These are phyloP conservation scores for Exophiala calicioides DNA, from an alignment of 2,329 filamentous ascomycete species.

Conservation along the genomic window DNA sequence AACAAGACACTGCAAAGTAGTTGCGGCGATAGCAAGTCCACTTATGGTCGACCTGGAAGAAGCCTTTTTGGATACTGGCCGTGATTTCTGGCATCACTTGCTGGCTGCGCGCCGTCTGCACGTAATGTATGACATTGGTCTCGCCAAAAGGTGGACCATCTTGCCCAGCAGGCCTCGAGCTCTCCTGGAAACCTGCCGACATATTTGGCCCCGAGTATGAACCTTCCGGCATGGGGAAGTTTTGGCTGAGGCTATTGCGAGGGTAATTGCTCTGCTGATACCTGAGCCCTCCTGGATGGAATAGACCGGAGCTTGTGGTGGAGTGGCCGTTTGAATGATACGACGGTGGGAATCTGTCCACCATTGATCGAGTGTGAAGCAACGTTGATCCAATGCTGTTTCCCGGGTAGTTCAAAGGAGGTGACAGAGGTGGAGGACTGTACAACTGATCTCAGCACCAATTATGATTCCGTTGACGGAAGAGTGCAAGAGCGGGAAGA, in stretches of 20 bases:
- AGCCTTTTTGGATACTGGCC: slow-evolving; percentile 84
- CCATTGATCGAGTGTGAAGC: slow-evolving; percentile 45
- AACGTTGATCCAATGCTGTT: slow-evolving; percentile 22
- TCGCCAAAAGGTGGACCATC: slow-evolving; percentile 48
- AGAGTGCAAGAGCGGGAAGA: slow-evolving; percentile 9
- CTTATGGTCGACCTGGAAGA: slow-evolving; percentile 76
- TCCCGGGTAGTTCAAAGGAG: slow-evolving; percentile 23
- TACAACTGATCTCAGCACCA: slow-evolving; percentile 17
- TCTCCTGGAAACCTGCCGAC: slow-evolving; percentile 18
- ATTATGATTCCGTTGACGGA: slow-evolving; percentile 7
- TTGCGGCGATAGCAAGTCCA: slow-evolving; percentile 94
- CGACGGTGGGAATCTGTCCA: slow-evolving; percentile 33
- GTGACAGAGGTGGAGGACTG: slow-evolving; percentile 27
- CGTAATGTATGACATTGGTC: slow-evolving; percentile 39
- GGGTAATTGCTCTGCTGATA: slow-evolving; percentile 17
- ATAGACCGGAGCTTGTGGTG: slow-evolving; percentile 19
- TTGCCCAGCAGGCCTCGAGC: slow-evolving; percentile 30
- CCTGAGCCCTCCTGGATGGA: slow-evolving; percentile 13
- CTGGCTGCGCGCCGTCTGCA: slow-evolving; percentile 38
- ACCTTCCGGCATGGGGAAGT: slow-evolving; percentile 34
- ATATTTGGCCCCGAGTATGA: slow-evolving; percentile 24
- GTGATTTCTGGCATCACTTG: slow-evolving; percentile 71
- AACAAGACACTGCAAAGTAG: slow-evolving; percentile 84
- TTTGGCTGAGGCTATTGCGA: slow-evolving; percentile 15
- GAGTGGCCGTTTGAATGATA: slow-evolving; percentile 17